Evolutionary conservation across 495 filamentous ascomycete species (phyloP).

Genomic region (Tuber umbilicatum): DNA sequence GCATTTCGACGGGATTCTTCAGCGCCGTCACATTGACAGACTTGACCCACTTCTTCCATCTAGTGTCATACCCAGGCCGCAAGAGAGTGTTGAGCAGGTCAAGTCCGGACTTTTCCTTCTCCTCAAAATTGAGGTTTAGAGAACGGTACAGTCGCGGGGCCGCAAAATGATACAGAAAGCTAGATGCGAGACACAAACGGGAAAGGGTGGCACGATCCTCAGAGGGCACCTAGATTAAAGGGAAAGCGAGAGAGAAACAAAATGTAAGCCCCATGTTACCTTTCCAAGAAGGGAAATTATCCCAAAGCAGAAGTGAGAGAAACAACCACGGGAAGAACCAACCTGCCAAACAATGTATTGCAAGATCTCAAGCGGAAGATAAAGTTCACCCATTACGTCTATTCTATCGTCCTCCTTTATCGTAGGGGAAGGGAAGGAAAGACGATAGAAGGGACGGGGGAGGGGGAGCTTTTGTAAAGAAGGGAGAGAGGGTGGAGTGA

Average conservation of each 20-base stretch:
- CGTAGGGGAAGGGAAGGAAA: not conserved
- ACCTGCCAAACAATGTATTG: constrained; percentile 5
- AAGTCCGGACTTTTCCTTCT: constrained; percentile 1
- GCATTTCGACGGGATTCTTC: not conserved
- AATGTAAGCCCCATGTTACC: not conserved
- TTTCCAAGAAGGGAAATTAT: not conserved
- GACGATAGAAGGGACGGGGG: not conserved
- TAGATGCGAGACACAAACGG: constrained; percentile 16
- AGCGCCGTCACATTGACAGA: not conserved
- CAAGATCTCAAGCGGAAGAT: constrained; percentile 1
- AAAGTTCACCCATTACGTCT: not conserved
- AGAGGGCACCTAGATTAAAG: not conserved
- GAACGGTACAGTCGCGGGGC: constrained; percentile 9
- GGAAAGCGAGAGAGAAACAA: not conserved
- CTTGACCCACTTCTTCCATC: constrained; percentile 11
- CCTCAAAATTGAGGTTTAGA: constrained; percentile 8
- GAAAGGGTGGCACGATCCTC: constrained; percentile 6
- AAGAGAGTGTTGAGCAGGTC: not conserved
- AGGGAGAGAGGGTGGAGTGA: not conserved
- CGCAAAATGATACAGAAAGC: constrained; percentile 13
- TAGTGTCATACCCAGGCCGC: constrained; percentile 2
- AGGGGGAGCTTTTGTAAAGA: not conserved
- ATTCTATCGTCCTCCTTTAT: not conserved
- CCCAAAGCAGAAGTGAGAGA: not conserved
- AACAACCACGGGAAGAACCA: not conserved